Base-by-base conservation (phyloP, 2,329 filamentous ascomycete species). In the Aspergillus floridensis region DNA sequence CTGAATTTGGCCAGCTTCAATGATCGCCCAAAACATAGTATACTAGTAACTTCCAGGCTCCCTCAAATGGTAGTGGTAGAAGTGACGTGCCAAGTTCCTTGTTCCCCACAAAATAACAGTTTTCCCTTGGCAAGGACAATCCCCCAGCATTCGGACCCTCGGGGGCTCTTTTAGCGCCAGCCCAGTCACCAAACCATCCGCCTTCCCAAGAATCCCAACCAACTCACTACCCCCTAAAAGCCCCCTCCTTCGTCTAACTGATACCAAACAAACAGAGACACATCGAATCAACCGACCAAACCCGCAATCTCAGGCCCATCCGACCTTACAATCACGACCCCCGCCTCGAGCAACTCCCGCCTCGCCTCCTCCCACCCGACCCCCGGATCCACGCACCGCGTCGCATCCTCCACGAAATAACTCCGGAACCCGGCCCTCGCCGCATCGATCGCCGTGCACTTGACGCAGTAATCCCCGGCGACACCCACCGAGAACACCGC, bases 391-490 rank as follows among this genome's bases (percentile, higher is more conserved):
- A 97, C 92, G 4, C 90, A 84, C 72, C 82, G 87, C 5, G 90
- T 93, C 8, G 82, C 92, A 68, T 98, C 91, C 67, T 88, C 85
- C 3, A 98, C 80, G 24, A 98, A 83, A 74, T 83, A 91, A 4
- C 89, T 90, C 66, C 75, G 79, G 71, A 95, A 97, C 0, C 93
- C 93, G 67, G 90, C 88, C 63, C 82, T 84, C 2, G 77, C 81
- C 0, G 93, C 88, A 80, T 97, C 90, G 53, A 92, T 76, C 0
- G 93, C 93, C 16, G 92, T 96, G 63, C 78, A 84, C 72, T 86
- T 88, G 57, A 98, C 93, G 73, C 95, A 99, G 74, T 90, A 96
- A 75, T 98, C 95, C 19, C 86, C 88, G 3, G 95, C 93, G 57
- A 99, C 72, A 0, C 95, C 95, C 1, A 91, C 92, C 22, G 95